phyloP scores from a whole-genome alignment of 1,284 basidiomycete species.

The Leccinum subrobustum region DNA sequence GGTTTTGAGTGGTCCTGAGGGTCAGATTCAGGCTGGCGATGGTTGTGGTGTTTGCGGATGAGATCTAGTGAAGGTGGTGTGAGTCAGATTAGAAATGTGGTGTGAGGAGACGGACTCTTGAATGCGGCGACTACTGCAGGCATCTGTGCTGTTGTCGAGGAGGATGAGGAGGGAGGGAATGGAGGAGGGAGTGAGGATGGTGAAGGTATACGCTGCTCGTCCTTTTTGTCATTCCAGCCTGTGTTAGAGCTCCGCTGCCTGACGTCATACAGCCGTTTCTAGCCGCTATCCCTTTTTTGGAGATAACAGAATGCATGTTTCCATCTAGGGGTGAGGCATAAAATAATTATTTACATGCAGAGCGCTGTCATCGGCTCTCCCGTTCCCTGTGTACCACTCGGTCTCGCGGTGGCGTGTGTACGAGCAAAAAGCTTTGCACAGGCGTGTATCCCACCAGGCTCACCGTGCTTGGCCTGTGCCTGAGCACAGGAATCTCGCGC shows the following conservation, averaged over 20 bases:
- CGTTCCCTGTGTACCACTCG: slow-evolving; percentile 25
- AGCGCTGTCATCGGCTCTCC: slow-evolving; percentile 5
- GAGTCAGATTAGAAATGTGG: slow-evolving; percentile 18
- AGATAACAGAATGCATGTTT: background rate
- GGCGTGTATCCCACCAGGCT: slow-evolving; percentile 70
- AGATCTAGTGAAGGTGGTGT: slow-evolving; percentile 56
- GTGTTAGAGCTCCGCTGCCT: slow-evolving; percentile 34
- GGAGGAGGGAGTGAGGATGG: slow-evolving; percentile 2
- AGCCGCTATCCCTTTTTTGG: slow-evolving; percentile 8
- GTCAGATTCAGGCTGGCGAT: slow-evolving; percentile 38
- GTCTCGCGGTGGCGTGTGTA: slow-evolving; percentile 62
- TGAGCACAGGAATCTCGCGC: slow-evolving; percentile 43
- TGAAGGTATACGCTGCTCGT: slow-evolving; percentile 15
- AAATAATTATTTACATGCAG: background rate
- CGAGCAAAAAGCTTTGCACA: slow-evolving; percentile 65
- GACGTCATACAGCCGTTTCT: slow-evolving; percentile 30
- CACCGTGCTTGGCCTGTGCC: slow-evolving; percentile 53
- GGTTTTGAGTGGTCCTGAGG: slow-evolving; percentile 29
- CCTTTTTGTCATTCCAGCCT: slow-evolving; percentile 34
- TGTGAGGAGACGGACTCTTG: slow-evolving; percentile 51
- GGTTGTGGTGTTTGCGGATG: slow-evolving; percentile 74
- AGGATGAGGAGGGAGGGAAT: background rate
- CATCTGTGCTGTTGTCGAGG: slow-evolving; percentile 20
- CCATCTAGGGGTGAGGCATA: background rate
- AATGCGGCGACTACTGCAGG: slow-evolving; percentile 64